Evolutionary conservation across 768 basidiomycete species (phyloP), one percentile per base, ranked within the genome.

Genomic region (Lactarius vividus): DNA sequence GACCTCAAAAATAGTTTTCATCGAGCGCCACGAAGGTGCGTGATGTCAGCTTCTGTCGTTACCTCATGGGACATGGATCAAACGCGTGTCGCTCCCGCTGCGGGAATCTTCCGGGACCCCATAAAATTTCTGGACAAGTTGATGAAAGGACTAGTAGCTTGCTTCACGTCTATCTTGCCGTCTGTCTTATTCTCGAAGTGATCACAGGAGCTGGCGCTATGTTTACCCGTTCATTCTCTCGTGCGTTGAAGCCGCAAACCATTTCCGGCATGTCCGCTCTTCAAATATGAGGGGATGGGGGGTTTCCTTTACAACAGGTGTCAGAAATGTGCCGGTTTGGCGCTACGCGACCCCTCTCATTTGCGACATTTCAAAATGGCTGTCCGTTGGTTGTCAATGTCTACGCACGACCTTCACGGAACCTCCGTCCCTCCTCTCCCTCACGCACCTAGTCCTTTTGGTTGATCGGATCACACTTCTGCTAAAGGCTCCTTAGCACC

Each of bases 401-500:
- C 23, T 13, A 26, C 49, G 11, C 26, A 26, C 49, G 10, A 52
- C 49, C 49, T 52, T 52, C 49, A 52, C 49, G 49, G 23, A 52
- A 52, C 49, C 49, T 11, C 46, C 44, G 18, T 46, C 44, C 44
- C 44, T 3, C 49, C 26, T 15, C 26, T 52, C 23, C 49, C 49
- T 23, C 49, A 26, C 23, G 15, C 23, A 52, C 13, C 49, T 28
- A 23, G 49, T 63, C 20, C 28, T 5, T 23, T 53, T 59, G 37
- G 49, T 16, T n/a, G 63, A 59, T 52, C 63, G 57, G 35, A 53
- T 59, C 37, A 59, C 29, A 9, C 3, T 23, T 58, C 23, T 52
- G 26, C 26, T 52, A 52, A 52, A 52, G 49, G 49, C 49, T 52
- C 49, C 49, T 58, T 44, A 54, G 23, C 28, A 33, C 69, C n/a